These are phyloP conservation scores for Protea cynaroides DNA, from an alignment of 164 flowering plant species.

Conservation along the genomic window DNA sequence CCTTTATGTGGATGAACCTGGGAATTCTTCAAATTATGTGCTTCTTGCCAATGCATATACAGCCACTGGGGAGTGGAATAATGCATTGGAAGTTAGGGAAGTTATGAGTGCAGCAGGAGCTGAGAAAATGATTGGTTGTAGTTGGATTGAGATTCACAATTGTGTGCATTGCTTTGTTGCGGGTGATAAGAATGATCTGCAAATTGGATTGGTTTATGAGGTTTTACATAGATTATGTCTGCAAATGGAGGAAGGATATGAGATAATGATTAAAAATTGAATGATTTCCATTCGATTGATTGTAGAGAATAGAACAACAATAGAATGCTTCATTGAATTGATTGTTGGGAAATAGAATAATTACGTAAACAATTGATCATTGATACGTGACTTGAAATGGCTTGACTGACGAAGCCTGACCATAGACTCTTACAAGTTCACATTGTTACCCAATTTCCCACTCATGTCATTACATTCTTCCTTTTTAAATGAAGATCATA, in stretches of 20 bases:
- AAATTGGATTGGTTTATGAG: conserved; percentile 12
- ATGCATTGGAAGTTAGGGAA: conserved; percentile 18
- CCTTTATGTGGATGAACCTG: conserved; percentile 15
- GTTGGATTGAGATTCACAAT: conserved; percentile 23
- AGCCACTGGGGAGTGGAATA: conserved; percentile 13
- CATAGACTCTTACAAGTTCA: too few species aligned
- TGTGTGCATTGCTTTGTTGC: conserved; percentile 19
- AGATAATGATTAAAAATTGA: neutral
- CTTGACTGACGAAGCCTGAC: too few species aligned
- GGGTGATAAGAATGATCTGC: conserved; percentile 13
- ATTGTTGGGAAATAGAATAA: too few species aligned
- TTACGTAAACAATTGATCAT: too few species aligned
- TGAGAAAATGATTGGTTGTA: conserved; percentile 18
- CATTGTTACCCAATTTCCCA: too few species aligned
- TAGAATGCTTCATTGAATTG: too few species aligned
- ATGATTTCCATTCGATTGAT: neutral
- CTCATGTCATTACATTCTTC: too few species aligned
- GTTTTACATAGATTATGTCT: conserved; percentile 9
- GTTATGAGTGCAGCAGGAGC: conserved; percentile 15
- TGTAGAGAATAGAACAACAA: too few species aligned
- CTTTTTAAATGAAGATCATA: too few species aligned
- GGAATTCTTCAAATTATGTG: conserved; percentile 21
- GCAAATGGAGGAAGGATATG: conserved; percentile 14
- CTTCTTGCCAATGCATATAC: conserved; percentile 24
- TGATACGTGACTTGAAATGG: too few species aligned